phyloP scores from a whole-genome alignment of 805 yeast species.

The Myxozyma melibiosi region DNA sequence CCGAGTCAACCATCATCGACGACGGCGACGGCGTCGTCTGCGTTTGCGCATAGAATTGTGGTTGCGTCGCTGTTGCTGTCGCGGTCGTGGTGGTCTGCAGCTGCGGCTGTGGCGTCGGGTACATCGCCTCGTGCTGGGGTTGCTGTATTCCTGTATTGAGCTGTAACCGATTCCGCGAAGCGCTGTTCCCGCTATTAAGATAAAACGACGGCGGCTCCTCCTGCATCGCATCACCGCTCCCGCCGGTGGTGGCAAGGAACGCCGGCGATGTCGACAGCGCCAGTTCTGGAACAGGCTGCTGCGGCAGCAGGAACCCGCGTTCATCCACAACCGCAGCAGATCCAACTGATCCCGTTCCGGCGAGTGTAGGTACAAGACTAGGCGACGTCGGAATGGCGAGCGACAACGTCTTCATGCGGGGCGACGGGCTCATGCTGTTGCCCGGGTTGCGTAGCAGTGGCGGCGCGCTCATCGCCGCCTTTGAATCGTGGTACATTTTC shows the following conservation, averaged over 20 bases:
- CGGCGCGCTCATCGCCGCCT: slow-evolving; percentile 1
- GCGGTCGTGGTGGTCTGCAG: not conserved
- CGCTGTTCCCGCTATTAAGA: not conserved
- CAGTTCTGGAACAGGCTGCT: not conserved
- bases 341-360: too few species aligned
- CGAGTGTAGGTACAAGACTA: slow-evolving; percentile 1
- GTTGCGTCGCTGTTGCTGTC: not conserved
- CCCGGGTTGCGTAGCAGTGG: slow-evolving; percentile 26
- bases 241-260: too few species aligned
- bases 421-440: slow-evolving; percentile 11
- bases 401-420: slow-evolving; percentile 26
- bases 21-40: too few species aligned
- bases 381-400: slow-evolving; percentile 25
- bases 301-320: not conserved
- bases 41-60: not conserved
- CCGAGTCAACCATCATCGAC: too few species aligned
- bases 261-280: not conserved
- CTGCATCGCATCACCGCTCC: not conserved
- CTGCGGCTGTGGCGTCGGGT: slow-evolving; percentile 1
- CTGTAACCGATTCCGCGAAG: not conserved
- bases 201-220: slow-evolving; percentile 7
- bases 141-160: not conserved
- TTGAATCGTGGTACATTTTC: slow-evolving; percentile 1
- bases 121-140: not conserved
- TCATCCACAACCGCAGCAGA: too few species aligned